Percentiles rank a stretch among this genome's conserved stretches.
phyloP scores from a whole-genome alignment of 768 basidiomycete genomes.

The Russula lepida region DNA sequence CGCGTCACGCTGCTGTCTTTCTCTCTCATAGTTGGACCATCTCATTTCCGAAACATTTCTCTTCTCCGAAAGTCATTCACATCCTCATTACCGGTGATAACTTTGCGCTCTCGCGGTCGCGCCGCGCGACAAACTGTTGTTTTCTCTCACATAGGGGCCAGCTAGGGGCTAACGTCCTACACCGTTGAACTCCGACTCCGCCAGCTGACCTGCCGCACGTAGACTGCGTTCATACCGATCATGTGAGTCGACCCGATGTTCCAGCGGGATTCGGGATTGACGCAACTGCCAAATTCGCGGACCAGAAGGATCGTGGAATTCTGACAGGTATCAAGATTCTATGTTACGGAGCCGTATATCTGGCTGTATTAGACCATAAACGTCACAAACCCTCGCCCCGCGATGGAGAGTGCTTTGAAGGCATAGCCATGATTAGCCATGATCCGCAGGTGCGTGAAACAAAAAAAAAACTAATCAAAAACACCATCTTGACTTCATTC shows the following conservation, averaged over 20 bases:
- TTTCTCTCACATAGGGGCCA: background rate
- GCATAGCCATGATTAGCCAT: background rate
- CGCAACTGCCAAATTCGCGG: background rate
- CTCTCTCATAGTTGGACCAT: too few species aligned
- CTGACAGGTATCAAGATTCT: background rate
- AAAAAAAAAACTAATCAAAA: too few species aligned
- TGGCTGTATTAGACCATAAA: background rate
- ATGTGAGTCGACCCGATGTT: background rate
- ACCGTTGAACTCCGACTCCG: background rate
- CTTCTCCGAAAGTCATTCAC: too few species aligned
- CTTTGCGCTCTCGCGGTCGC: background rate
- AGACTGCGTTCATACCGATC: background rate
- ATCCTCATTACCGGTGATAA: background rate
- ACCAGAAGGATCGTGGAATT: background rate
- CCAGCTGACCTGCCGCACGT: background rate
- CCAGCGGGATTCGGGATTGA: background rate
- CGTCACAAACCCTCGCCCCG: background rate
- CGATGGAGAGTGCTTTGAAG: background rate
- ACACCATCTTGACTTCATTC: too few species aligned
- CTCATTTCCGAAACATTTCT: too few species aligned
- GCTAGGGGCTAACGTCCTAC: background rate
- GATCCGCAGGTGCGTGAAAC: background rate
- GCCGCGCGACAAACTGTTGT: background rate
- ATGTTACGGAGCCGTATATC: background rate
- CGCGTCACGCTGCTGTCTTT: too few species aligned